Evolutionary conservation across 495 filamentous ascomycete species (phyloP), one percentile per base, ranked within the genome.

Genomic region (Schizothecium vesticola): DNA sequence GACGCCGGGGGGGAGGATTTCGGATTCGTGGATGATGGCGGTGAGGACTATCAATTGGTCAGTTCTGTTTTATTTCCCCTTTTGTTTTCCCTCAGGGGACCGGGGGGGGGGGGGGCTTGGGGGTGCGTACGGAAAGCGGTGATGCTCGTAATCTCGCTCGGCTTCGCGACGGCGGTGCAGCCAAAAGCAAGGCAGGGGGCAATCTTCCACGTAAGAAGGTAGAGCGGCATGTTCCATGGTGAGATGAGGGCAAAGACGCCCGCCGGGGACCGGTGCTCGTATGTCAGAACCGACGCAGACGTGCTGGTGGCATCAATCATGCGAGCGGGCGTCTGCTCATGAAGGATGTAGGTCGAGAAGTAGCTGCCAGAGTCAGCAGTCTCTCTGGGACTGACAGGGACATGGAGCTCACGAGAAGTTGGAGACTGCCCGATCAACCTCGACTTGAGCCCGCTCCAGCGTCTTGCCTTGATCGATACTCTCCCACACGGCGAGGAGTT

Each of bases 71-170:
- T 13, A 9, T 25, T 33, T 0, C 11, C 3, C 13, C 5, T 43
- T 43, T 19, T 31, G 10, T 10, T 31, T 9, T 36, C 4, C 3
- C 3, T 36, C 12, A 4, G 13, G 3, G n/a, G n/a, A n/a, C n/a
- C n/a, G n/a, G n/a, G n/a, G n/a, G n/a, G n/a, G n/a, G n/a, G n/a
- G n/a, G n/a, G n/a, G n/a, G n/a, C n/a, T n/a, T n/a, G n/a, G n/a
- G 83, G 70, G 81, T 81, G 59, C 82, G 80, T 28, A 85, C 85
- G n/a, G 79, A 83, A 80, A 74, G 88, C 63, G 71, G 74, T 62
- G 81, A 88, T 67, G 70, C 74, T 76, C 1, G 74, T 76, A 1
- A 73, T 24, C 63, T 76, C 74, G 26, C 72, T 74, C 2, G 74
- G 74, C 63, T 76, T 76, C 0, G 72, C 72, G 1, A 76, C 72